Evolutionary conservation across 2,329 filamentous ascomycete species (phyloP).

Genomic region (Aspergillus uvarum): DNA sequence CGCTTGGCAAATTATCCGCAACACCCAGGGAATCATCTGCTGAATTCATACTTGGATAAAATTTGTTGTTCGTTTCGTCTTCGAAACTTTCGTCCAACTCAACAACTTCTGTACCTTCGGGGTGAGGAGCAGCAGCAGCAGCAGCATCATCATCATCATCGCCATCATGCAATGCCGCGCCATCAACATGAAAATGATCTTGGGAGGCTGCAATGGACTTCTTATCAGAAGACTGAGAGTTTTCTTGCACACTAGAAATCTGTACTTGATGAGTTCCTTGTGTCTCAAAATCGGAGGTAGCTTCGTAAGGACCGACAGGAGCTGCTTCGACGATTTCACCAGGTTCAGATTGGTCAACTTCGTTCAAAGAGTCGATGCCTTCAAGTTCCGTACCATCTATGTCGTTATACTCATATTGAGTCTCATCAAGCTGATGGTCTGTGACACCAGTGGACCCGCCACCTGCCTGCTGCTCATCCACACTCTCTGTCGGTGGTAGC

Average conservation of each 20-base stretch:
- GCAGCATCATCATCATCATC: conserved; percentile 11
- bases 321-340: conserved; percentile 10
- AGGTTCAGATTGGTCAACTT: conserved; percentile 13
- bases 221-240: conserved; percentile 14
- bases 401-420: conserved; percentile 38
- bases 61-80: conserved; percentile 12
- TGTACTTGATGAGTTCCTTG: conserved; percentile 14
- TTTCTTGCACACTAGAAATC: conserved; percentile 10
- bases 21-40: conserved; percentile 34
- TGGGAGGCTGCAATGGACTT: conserved; percentile 13
- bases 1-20: conserved; percentile 31
- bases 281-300: conserved; percentile 10
- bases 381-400: conserved; percentile 13
- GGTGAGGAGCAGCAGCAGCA: conserved; percentile 13
- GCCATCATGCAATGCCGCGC: conserved; percentile 13
- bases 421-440: conserved; percentile 13
- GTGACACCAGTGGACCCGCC: conserved; percentile 13
- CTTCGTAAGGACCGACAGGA: conserved; percentile 1
- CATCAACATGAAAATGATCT: conserved; percentile 14
- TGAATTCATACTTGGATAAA: conserved; percentile 18
- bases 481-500: conserved; percentile 14
- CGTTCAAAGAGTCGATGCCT: conserved; percentile 9
- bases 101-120: conserved; percentile 22
- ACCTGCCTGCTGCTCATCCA: conserved; percentile 19
- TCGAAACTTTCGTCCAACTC: conserved; percentile 15